Evolutionary conservation across 257 asterid genomes (phyloP).

Genomic region (Fraxinus excelsior): DNA sequence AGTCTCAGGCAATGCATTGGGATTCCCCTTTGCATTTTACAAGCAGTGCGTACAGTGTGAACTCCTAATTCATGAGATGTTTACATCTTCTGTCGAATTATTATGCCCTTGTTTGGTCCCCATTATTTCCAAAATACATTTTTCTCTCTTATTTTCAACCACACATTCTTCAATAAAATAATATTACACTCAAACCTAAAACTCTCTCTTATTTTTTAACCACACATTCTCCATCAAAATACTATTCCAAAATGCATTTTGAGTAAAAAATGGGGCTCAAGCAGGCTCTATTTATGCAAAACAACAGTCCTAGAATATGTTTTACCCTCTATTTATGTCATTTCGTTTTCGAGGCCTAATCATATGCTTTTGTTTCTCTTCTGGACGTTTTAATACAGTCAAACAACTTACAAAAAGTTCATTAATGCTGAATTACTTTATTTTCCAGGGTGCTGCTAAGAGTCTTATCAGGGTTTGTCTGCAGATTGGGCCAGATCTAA

Average conservation of each 20-base stretch:
- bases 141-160: no score
- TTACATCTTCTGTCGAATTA: slow-evolving; percentile 17
- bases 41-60: not conserved
- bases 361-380: not conserved
- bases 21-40: not conserved
- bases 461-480: slow-evolving; percentile 77
- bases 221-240: no score
- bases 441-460: slow-evolving; percentile 73
- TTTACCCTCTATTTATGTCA: not conserved
- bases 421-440: slow-evolving; percentile 26
- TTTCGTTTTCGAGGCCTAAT: not conserved
- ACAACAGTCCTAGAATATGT: slow-evolving; percentile 13
- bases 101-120: not conserved
- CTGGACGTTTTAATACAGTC: slow-evolving; percentile 16
- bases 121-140: no score
- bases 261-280: no score
- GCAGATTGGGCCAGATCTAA: slow-evolving; percentile 86
- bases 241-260: no score
- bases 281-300: not conserved
- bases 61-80: not conserved
- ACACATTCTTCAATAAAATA: no score
- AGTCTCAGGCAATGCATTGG: not conserved
- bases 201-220: no score
- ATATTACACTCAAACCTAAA: no score
- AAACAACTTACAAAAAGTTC: slow-evolving; percentile 19